Evolutionary conservation across 148 eudicot genomes (phyloP).

Genomic region (Oxyria digyna): DNA sequence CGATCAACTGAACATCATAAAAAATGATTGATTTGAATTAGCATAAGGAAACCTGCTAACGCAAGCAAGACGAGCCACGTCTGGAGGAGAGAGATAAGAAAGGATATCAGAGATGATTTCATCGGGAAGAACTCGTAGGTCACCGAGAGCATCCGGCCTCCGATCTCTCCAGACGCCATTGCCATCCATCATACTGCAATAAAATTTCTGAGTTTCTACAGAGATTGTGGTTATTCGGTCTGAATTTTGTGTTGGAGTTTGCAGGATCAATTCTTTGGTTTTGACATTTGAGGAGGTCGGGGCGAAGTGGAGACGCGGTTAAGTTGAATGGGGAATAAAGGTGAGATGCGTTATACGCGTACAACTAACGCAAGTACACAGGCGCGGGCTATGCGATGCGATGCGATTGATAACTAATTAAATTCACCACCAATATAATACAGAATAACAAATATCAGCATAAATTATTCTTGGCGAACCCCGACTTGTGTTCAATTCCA

Average conservation of each 20-base stretch:
- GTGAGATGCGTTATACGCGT: constrained; percentile 1
- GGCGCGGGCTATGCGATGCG: background rate
- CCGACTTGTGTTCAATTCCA: background rate
- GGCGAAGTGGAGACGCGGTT: constrained; percentile 3
- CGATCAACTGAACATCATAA: background rate
- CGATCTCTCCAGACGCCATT: constrained; percentile 38
- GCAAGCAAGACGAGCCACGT: constrained; percentile 75
- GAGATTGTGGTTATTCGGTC: background rate
- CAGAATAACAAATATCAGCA: too few species aligned
- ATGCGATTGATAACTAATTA: too few species aligned
- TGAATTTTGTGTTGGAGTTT: background rate
- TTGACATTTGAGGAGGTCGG: background rate
- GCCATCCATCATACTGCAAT: constrained; percentile 19
- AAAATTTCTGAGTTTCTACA: background rate
- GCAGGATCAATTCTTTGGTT: background rate
- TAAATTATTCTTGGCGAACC: too few species aligned
- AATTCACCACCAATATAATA: too few species aligned
- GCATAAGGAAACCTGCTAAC: constrained; percentile 60
- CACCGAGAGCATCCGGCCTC: constrained; percentile 59
- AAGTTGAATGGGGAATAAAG: background rate
- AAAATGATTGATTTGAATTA: background rate
- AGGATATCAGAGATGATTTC: constrained; percentile 50
- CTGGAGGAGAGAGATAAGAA: constrained; percentile 44
- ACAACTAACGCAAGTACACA: background rate
- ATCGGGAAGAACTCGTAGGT: constrained; percentile 58